Base-by-base conservation (phyloP, 257 asterid genomes). In the Solanum lycopersicoides region DNA sequence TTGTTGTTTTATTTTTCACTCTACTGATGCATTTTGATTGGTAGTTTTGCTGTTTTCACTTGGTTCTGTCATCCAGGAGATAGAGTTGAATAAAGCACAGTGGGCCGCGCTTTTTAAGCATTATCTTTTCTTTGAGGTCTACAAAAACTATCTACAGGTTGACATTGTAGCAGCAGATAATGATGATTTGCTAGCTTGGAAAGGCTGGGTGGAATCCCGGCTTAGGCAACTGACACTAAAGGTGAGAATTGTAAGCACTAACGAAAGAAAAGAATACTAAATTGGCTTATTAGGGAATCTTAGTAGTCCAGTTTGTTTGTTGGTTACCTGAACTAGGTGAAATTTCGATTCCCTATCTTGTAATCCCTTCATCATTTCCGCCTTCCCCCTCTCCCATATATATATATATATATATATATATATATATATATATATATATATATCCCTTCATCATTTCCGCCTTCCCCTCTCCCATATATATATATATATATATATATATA, bases 141-240 rank as follows among this genome's bases (percentile, higher is more conserved):
- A 91, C 88, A 91, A 86, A 87, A 91, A 91, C 83, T 91, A 91
- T 86, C 87, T 91, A 87, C 93, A 91, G 87, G 90, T 91, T 86
- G 93, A 91, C 25, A 88, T 91, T 83, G 73, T 50, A 21, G 91
- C 91, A 30, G 87, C 89, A 59, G 87, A 89, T 88, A 89, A 47
- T 83, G 89, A 88, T 89, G 91, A 91, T 85, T 79, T 89, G 73
- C 90, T 89, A 77, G 89, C 88, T 14, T 91, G 93, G 93, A 91
- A 88, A 79, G 90, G 91, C n/a, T 91, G 91, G 93, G 91, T 91
- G 76, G 89, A 89, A 91, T 89, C 93, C 59, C 90, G 92, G 59
- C 83, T 91, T 41, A 89, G 91, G 59, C 91, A 89, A 74, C 90
- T 91, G 35, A 88, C 89, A 18, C 69, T 89, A 25, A 88, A 86